Evolutionary conservation across 2,329 filamentous ascomycete species (phyloP).

Genomic region (Pseudocercospora eumusae): DNA sequence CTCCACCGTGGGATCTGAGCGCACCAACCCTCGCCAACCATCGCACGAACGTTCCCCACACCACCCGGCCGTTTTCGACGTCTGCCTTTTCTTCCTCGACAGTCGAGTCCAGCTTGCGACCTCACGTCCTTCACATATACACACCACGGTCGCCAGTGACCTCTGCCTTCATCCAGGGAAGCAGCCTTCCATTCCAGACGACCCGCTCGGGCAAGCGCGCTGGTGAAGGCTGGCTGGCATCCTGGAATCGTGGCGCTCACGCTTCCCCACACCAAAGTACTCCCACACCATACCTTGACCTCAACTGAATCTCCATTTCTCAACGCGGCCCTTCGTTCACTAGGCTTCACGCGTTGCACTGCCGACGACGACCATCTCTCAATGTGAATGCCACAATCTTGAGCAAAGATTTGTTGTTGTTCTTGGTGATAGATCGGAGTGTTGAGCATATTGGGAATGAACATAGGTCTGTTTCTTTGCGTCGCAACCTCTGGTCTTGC

Average conservation of each 20-base stretch:
- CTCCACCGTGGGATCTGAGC: constrained; percentile 20
- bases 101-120: constrained; percentile 24
- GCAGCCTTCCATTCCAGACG: not conserved
- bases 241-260: constrained; percentile 11
- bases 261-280: constrained; percentile 21
- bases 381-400: constrained; percentile 27
- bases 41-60: too few species aligned
- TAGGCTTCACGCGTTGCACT: constrained; percentile 18
- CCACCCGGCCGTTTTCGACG: constrained; percentile 24
- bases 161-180: constrained; percentile 8
- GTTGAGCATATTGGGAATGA: constrained; percentile 32
- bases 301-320: constrained; percentile 12
- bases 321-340: constrained; percentile 13
- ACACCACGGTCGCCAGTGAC: constrained; percentile 8
- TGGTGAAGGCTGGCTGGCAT: constrained; percentile 7
- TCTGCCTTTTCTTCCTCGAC: constrained; percentile 13
- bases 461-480: constrained; percentile 31
- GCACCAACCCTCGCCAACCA: constrained; percentile 28
- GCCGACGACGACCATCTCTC: constrained; percentile 14
- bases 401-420: constrained; percentile 21
- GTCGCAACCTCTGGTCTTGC: constrained; percentile 13
- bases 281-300: not conserved
- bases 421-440: constrained; percentile 26
- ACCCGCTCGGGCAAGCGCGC: constrained; percentile 1
- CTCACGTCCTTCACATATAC: constrained; percentile 14